A percentile compares a stretch with the other conserved stretches of the same genome.
phyloP scores from a whole-genome alignment of 1,139 yeast genomes.

The Candida glucosophila region DNA sequence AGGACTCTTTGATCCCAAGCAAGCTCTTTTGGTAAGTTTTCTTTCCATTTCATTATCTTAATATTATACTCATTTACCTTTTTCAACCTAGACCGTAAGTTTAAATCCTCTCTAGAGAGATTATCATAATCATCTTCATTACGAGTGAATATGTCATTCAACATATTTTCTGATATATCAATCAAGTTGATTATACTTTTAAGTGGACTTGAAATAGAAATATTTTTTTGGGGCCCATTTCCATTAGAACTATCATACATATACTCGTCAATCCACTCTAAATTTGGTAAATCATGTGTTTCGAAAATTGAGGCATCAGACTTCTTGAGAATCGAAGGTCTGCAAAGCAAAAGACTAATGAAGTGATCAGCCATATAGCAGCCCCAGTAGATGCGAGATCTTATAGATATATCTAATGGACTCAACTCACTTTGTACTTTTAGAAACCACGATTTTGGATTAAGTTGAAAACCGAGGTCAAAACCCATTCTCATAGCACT shows the following conservation, averaged over 20 bases:
- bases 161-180: slow-evolving; percentile 44
- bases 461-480: slow-evolving; percentile 56
- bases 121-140: slow-evolving; percentile 15
- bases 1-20: slow-evolving; percentile 41
- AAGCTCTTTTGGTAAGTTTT: slow-evolving; percentile 37
- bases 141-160: slow-evolving; percentile 43
- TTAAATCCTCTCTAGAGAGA: slow-evolving; percentile 21
- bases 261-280: slow-evolving; percentile 46
- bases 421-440: slow-evolving; percentile 21
- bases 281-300: slow-evolving; percentile 53
- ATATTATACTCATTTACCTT: slow-evolving; percentile 35
- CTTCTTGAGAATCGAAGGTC: slow-evolving; percentile 49
- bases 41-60: slow-evolving; percentile 44
- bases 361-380: slow-evolving; percentile 59
- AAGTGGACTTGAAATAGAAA: slow-evolving; percentile 37
- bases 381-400: slow-evolving; percentile 62
- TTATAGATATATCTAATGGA: slow-evolving; percentile 41
- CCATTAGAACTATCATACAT: slow-evolving; percentile 21
- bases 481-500: slow-evolving; percentile 58
- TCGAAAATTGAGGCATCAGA: slow-evolving; percentile 56
- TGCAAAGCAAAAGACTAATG: slow-evolving; percentile 47
- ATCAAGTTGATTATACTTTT: slow-evolving; percentile 41
- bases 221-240: slow-evolving; percentile 12
- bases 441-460: slow-evolving; percentile 52
- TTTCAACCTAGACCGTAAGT: slow-evolving; percentile 27